Evolutionary conservation across 768 basidiomycete genomes (phyloP), one percentile per base, ranked within the genome.

Genomic region (Daedalea quercina): DNA sequence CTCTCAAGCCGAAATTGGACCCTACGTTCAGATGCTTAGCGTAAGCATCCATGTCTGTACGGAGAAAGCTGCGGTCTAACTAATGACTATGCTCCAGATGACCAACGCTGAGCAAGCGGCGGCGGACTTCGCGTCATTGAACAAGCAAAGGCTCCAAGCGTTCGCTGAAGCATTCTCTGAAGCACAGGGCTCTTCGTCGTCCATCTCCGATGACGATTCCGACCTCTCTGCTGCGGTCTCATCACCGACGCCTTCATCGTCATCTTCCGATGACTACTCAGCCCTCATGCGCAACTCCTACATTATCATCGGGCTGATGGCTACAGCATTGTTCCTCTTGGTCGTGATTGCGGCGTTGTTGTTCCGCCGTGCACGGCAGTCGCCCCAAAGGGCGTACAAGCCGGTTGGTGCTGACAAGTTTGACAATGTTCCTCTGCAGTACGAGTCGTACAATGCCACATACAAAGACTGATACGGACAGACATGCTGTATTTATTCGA

Each of bases 261-360:
- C 28, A 11, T 31, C 28, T 31, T 31, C 47, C 13, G 17, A n/a
- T 12, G 44, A 51, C 33, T 26, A 33, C 19, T 25, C 37, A 13
- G 43, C 35, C 13, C 54, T 52, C 35, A 37, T 20, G 37, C 54
- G 51, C 40, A 52, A 56, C 26, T 22, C 54, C 3, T 56, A 52
- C 28, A 56, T 56, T 31, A 40, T 52, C 35, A 52, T 56, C 15
- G 54, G 54, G 22, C 33, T 56, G 23, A n/a, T 47, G 12, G 47
- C 33, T 20, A 51, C 34, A 19, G 50, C 40, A 11, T n/a, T 56
- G 15, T 2, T 52, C 2, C 54, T 56, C 17, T 19, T 52, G 20
- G 15, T 56, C 23, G 44, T 52, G 22, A 31, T 31, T 31, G 28
- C 28, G 4, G 28, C 28, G 11, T 6, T 31, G 28, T 11, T 31